phyloP scores from a whole-genome alignment of 2,329 filamentous ascomycete genomes.

The Alternaria brassicae region DNA sequence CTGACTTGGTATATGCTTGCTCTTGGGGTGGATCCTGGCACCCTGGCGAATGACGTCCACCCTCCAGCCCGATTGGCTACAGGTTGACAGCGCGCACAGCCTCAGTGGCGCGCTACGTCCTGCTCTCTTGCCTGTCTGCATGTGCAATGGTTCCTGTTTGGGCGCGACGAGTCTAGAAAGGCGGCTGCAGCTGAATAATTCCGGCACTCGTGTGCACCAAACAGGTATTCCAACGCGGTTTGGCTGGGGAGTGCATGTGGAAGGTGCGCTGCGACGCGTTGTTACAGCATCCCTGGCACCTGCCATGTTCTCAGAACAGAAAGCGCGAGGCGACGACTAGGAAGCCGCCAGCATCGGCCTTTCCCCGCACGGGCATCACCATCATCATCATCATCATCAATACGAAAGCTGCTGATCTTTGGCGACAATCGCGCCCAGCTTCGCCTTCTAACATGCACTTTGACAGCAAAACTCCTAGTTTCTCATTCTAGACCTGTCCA shows the following conservation, averaged over 20 bases:
- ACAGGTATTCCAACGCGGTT: not conserved
- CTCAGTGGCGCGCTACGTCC: slow-evolving; percentile 10
- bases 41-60: slow-evolving; percentile 15
- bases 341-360: slow-evolving; percentile 1
- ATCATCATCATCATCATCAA: not conserved
- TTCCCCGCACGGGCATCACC: slow-evolving; percentile 2
- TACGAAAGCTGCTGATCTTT: not conserved
- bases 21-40: not conserved
- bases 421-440: not conserved
- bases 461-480: not conserved
- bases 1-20: slow-evolving; percentile 8
- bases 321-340: slow-evolving; percentile 4
- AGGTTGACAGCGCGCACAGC: slow-evolving; percentile 6
- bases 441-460: not conserved
- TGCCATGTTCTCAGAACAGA: slow-evolving; percentile 1
- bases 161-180: not conserved
- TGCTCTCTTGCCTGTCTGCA: not conserved
- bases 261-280: not conserved
- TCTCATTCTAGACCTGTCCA: not conserved
- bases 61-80: slow-evolving; percentile 4
- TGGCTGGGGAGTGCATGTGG: not conserved
- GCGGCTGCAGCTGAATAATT: not conserved
- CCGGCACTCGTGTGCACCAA: not conserved
- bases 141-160: not conserved
- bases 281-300: not conserved